Evolutionary conservation across 768 basidiomycete species (phyloP), one percentile per base, ranked within the genome.

Genomic region (Bullera alba): DNA sequence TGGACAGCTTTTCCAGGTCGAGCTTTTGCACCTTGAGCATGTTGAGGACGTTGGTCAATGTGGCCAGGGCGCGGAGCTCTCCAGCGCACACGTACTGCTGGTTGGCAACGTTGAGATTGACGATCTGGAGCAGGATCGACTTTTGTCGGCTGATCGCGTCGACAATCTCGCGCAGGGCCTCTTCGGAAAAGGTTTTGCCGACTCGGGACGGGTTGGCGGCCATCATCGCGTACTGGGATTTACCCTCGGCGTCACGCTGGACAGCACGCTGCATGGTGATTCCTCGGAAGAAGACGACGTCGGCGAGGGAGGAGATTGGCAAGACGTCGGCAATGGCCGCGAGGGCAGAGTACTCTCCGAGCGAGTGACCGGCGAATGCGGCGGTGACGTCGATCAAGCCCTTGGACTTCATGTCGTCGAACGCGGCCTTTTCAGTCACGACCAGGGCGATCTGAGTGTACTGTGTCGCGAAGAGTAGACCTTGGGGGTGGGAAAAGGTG

Each of bases 51-150:
- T 93, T 93, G 15, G 92, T 93, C 77, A 97, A 80, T 0, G 90
- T 87, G 59, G 95, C 90, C 29, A 97, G 77, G 1, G 88, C 87
- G 27, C 92, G 78, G 32, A 97, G 82, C 71, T 97, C 93, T 73
- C 95, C 95, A 37, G 95, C 95, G 63, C 90, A 95, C 56, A 99
- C 95, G 72, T 97, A 97, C 87, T 99, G 95, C 81, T 95, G 91
- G 55, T 93, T 93, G 85, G 95, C 75, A 50, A 77, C 76, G 66
- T 74, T 48, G 61, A 85, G 90, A 75, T 99, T 99, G 69, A 99
- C 95, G 39, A 97, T 96, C 74, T 99, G 89, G n/a, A 97, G 79
- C 2, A 99, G 79, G 51, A 84, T 80, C 17, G 82, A 79, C 8
- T 86, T 89, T 32, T 79, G 76, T 26, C 80, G 78, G 4, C 87